Evolutionary conservation across 352 stramenopile species (phyloP).

Genomic region (Phytophthora colocasiae): DNA sequence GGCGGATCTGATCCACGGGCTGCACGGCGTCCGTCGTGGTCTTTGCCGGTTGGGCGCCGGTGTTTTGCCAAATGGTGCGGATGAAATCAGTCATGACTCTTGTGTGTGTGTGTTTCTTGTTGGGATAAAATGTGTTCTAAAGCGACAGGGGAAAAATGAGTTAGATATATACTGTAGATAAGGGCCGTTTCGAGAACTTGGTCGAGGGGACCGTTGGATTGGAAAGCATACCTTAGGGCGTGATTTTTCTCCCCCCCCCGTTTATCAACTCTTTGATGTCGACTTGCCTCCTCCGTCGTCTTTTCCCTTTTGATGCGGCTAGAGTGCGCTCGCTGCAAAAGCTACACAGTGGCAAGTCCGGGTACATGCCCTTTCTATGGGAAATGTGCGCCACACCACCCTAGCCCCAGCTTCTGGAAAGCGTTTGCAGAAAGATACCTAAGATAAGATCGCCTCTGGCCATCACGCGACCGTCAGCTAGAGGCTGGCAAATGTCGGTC

Average conservation of each 20-base stretch:
- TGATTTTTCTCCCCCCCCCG: constrained; percentile 2
- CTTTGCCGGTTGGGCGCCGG: constrained; percentile 29
- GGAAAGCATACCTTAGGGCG: constrained; percentile 22
- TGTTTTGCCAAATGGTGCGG: constrained; percentile 73
- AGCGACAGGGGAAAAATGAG: constrained; percentile 26
- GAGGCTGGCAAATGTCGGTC: neutral
- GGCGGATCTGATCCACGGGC: constrained; percentile 70
- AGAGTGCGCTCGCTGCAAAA: constrained; percentile 2
- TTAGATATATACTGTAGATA: constrained; percentile 19
- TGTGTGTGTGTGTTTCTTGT: constrained; percentile 14
- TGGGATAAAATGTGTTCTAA: constrained; percentile 27
- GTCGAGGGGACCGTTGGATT: constrained; percentile 23
- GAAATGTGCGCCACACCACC: constrained; percentile 18
- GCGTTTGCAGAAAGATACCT: constrained; percentile 33
- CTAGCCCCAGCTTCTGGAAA: constrained; percentile 21
- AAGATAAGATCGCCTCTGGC: constrained; percentile 41
- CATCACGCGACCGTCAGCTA: constrained; percentile 4
- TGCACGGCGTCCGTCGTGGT: constrained; percentile 35
- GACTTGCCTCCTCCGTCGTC: constrained; percentile 33
- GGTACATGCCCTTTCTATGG: constrained; percentile 12
- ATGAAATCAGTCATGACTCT: constrained; percentile 81
- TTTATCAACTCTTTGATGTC: neutral
- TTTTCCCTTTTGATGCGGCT: constrained; percentile 38
- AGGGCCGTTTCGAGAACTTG: constrained; percentile 13
- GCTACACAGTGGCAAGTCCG: neutral